Evolutionary conservation across 805 yeast genomes (phyloP).

Genomic region (Cyberlindnera meyerae): DNA sequence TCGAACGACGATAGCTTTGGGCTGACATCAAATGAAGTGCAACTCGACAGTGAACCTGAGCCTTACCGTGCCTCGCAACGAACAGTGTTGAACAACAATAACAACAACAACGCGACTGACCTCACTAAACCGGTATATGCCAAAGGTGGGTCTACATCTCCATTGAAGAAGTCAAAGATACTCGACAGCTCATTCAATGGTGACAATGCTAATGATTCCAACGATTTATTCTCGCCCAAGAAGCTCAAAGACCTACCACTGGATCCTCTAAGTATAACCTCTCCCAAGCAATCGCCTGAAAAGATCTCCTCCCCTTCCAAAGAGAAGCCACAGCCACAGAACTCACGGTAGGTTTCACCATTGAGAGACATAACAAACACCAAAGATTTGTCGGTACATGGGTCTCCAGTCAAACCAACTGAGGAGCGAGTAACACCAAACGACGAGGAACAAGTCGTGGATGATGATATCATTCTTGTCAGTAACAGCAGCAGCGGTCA

Average conservation of each 20-base stretch:
- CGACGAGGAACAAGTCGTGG: constrained; percentile 7
- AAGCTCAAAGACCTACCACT: constrained; percentile 9
- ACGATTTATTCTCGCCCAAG: constrained; percentile 17
- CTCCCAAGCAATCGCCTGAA: no score
- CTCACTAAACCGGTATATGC: neutral
- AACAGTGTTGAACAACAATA: no score
- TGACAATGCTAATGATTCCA: constrained; percentile 1
- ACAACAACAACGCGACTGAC: no score
- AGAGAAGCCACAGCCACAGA: neutral
- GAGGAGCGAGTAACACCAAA: neutral
- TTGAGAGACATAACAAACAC: constrained; percentile 16
- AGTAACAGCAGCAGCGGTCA: constrained; percentile 18
- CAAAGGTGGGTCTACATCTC: constrained; percentile 7
- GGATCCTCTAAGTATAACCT: no score
- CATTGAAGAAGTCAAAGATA: constrained; percentile 17
- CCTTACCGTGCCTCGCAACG: constrained; percentile 9
- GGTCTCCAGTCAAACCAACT: constrained; percentile 9
- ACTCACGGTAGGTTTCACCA: constrained; percentile 1
- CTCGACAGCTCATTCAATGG: constrained; percentile 23
- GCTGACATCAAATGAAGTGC: constrained; percentile 17
- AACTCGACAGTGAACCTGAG: constrained; percentile 18
- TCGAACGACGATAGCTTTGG: constrained; percentile 22
- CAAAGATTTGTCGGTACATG: neutral
- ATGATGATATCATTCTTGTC: constrained; percentile 21
- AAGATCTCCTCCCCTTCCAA: no score